Conservation (phyloP, 2,329 filamentous ascomycete genomes). For the Hypoxylon sp. region DNA sequence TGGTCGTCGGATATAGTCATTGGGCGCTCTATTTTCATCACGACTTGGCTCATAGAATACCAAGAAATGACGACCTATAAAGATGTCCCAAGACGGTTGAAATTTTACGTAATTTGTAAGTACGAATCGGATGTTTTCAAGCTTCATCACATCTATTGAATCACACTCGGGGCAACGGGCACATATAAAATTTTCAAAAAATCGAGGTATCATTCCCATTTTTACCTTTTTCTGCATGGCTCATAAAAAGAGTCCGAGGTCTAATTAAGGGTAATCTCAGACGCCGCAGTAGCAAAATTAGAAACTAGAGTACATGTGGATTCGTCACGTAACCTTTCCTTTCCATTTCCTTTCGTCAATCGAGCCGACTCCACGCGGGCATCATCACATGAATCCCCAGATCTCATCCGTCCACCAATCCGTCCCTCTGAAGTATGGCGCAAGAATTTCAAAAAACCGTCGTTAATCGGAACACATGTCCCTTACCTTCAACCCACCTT, state of each 20-base stretch:
- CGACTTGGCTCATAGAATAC: not conserved
- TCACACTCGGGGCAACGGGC: too few species aligned
- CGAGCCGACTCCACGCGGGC: constrained; percentile 29
- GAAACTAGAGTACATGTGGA: constrained; percentile 25
- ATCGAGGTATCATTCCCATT: constrained; percentile 29
- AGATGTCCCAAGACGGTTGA: not conserved
- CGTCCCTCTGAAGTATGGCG: constrained; percentile 7
- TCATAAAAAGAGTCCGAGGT: constrained; percentile 28
- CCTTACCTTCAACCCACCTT: not conserved
- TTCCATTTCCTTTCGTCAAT: constrained; percentile 14
- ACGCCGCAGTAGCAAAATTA: constrained; percentile 22
- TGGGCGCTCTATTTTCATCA: not conserved
- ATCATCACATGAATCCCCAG: constrained; percentile 17
- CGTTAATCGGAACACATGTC: constrained; percentile 29
- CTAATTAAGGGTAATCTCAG: constrained; percentile 23
- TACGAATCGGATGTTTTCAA: not conserved
- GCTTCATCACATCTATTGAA: not conserved
- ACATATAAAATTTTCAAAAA: too few species aligned
- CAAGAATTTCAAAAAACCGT: constrained; percentile 19
- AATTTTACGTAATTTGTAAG: not conserved
- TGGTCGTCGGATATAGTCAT: not conserved
- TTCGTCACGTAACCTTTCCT: not conserved
- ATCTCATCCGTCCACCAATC: constrained; percentile 7
- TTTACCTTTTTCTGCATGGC: constrained; percentile 20
- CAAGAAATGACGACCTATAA: not conserved